Percentiles rank a stretch among this genome's conserved stretches.
Evolutionary conservation across 345 rosid species (phyloP).

Genomic region (Camelina sativa): DNA sequence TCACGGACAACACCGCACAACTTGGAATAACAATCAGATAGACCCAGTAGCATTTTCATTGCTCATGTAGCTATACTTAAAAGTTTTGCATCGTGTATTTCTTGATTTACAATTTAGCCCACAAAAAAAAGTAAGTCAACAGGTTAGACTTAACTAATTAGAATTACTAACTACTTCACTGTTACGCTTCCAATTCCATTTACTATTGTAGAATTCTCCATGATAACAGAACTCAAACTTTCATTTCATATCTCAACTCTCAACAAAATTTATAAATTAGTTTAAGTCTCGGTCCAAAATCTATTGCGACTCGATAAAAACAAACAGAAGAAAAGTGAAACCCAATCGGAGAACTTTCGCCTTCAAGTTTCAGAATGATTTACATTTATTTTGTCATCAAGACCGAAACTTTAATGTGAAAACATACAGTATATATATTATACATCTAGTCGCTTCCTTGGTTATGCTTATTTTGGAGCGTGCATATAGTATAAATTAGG

Average conservation of each 20-base stretch:
- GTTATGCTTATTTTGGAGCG: neutral
- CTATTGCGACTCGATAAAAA: no score
- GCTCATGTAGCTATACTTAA: no score
- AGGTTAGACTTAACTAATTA: no score
- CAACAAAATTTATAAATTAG: no score
- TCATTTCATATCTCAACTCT: no score
- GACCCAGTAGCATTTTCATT: no score
- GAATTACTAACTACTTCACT: no score
- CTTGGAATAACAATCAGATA: neutral
- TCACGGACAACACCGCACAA: constrained; percentile 19
- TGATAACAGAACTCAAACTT: no score
- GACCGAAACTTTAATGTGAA: neutral
- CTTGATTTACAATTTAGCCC: neutral
- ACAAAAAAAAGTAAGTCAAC: neutral
- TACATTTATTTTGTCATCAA: neutral
- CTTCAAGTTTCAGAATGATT: neutral
- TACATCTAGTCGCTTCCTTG: neutral
- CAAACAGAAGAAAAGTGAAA: neutral
- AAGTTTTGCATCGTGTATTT: neutral
- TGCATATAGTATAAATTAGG: neutral
- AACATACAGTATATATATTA: no score
- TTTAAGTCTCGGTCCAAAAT: no score
- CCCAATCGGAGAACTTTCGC: neutral
- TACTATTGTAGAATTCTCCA: no score
- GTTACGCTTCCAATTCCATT: no score